Evolutionary conservation across 495 filamentous ascomycete genomes (phyloP), one percentile per base, ranked within the genome.

Genomic region (Talaromyces wortmannii): DNA sequence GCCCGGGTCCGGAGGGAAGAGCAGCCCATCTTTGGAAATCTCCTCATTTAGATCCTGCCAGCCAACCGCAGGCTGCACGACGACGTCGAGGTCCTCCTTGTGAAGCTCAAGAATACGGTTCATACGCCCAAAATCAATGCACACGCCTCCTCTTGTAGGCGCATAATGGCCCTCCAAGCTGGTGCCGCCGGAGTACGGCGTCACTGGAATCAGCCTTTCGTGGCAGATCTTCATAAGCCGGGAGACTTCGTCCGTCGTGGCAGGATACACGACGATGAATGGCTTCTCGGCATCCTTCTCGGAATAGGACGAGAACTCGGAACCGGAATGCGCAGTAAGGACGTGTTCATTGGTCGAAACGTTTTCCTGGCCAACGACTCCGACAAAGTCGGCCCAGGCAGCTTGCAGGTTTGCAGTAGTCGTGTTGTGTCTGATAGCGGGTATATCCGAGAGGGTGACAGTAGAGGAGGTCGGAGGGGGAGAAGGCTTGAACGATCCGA

Each of bases 381-480:
- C 79, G 43, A 85, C 83, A 63, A 97, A 92, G 67, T 98, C 94
- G 5, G 86, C 76, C 94, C 95, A 98, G 4, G 92, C 90, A 7
- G 95, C 90, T 72, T 97, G 86, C 42, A 97, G 81, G 62, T 92
- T 94, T 15, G 82, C 76, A 50, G 79, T 81, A 31, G 83, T 79
- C 48, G 83, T 78, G 61, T 96, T 83, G 65, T 95, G 89, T 55
- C 74, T 71, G 0, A 87, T 88, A 0, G 83, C 69, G 5, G 70
- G 74, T 18, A 84, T 70, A 29, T 79, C 75, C 43, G 67, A 65
- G 16, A 97, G 82, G 5, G 87, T 79, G 0, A 81, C 71, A n/a
- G 91, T 96, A 12, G 95, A 96, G 7, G 78, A 67, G 7, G 78
- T 76, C 4, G 88, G 79, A 4, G 79, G 72, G n/a, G 78, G 71